These are phyloP conservation scores for Fraxinus angustifolia DNA, from an alignment of 305 asterid genomes.

Conservation along the genomic window DNA sequence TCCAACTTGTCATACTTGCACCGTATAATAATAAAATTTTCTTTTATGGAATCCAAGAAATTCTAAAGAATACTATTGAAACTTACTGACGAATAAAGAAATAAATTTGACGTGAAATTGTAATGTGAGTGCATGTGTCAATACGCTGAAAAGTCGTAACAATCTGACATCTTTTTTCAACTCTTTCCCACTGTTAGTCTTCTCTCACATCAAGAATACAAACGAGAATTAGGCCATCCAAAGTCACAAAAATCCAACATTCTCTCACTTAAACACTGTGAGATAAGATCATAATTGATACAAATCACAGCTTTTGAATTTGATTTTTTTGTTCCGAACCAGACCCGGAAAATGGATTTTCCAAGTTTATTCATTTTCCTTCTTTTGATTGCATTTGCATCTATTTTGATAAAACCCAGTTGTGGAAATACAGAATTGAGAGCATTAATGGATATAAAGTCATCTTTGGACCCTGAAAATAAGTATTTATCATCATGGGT, in stretches of 20 bases:
- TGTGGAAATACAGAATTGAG: slow-evolving; percentile 60
- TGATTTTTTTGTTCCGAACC: neutral
- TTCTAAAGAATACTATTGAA: no score
- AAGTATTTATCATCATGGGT: slow-evolving; percentile 66
- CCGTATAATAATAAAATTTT: no score
- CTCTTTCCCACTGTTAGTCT: slow-evolving; percentile 18
- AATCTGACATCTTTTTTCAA: slow-evolving; percentile 27
- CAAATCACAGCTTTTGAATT: neutral
- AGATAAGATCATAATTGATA: slow-evolving; percentile 8
- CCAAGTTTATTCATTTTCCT: slow-evolving; percentile 14
- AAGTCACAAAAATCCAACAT: neutral
- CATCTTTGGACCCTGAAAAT: slow-evolving; percentile 67
- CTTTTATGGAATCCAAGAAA: no score
- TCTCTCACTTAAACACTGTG: neutral
- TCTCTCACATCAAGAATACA: neutral
- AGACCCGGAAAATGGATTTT: slow-evolving; percentile 19
- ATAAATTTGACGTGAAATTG: neutral
- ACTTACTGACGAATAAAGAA: no score
- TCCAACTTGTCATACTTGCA: neutral
- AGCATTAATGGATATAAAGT: slow-evolving; percentile 74
- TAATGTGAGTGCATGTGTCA: slow-evolving; percentile 46
- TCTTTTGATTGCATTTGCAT: slow-evolving; percentile 24
- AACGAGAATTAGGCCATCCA: neutral
- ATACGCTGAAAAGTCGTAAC: slow-evolving; percentile 49
- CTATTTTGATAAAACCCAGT: slow-evolving; percentile 20